These are phyloP conservation scores for Blastobotrys mokoenaii DNA, from an alignment of 805 yeast species.

Conservation along the genomic window DNA sequence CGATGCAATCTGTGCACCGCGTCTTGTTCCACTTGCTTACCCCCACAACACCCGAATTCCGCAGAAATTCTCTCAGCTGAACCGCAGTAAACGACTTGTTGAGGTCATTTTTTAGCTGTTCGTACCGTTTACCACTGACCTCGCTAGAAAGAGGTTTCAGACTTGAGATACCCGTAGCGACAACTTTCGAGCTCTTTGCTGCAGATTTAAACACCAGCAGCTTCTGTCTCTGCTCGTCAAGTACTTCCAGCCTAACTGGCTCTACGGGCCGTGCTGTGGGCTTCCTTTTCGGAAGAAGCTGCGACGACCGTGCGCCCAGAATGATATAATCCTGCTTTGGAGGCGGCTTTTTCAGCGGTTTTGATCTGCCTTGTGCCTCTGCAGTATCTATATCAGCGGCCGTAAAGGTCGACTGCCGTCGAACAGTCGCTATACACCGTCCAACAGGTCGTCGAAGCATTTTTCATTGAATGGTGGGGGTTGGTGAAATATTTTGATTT, in stretches of 20 bases:
- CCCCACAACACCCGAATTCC: not conserved
- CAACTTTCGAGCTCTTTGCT: conserved; percentile 7
- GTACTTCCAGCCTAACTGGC: conserved; percentile 10
- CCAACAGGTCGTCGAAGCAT: not conserved
- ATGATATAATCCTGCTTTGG: conserved; percentile 12
- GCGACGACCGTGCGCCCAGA: conserved; percentile 16
- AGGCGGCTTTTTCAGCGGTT: too few relatives aligned
- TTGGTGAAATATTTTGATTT: not conserved
- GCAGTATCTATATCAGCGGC: not conserved
- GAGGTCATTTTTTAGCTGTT: conserved; percentile 20
- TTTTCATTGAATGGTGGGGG: not conserved
- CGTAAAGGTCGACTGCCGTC: not conserved
- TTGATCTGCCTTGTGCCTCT: not conserved
- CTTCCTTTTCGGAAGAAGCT: conserved; percentile 12
- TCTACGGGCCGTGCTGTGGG: not conserved
- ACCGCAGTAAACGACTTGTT: conserved; percentile 20
- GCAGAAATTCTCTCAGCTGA: conserved; percentile 20
- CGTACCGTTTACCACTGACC: conserved; percentile 18
- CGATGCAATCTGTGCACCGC: conserved; percentile 24
- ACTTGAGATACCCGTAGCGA: conserved; percentile 11
- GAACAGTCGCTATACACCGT: not conserved
- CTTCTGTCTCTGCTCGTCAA: conserved; percentile 15
- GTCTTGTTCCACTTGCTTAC: conserved; percentile 11
- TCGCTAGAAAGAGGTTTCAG: conserved; percentile 13
- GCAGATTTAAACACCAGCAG: conserved; percentile 13